Evolutionary conservation across 352 stramenopile genomes (phyloP).

Genomic region (Phytophthora syringae): DNA sequence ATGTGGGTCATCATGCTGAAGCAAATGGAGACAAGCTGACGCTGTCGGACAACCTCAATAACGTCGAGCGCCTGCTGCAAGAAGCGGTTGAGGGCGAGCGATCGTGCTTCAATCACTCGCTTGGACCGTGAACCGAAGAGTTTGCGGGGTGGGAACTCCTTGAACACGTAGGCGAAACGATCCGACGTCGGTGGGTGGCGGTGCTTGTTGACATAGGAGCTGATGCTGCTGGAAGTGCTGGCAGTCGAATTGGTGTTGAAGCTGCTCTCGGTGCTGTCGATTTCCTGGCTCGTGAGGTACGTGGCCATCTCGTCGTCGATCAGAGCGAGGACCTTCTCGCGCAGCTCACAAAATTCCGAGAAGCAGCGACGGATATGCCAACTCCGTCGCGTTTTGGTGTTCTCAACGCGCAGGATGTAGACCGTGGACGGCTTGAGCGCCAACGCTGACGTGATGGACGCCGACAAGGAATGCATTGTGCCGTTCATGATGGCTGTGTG

Average conservation of each 20-base stretch:
- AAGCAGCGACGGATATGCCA: constrained; percentile 81
- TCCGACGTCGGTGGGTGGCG: constrained; percentile 28
- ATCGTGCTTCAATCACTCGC: constrained; percentile 71
- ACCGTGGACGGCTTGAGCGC: constrained; percentile 78
- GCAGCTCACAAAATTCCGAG: constrained; percentile 76
- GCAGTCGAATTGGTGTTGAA: constrained; percentile 22
- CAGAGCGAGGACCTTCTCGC: constrained; percentile 67
- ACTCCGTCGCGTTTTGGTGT: constrained; percentile 42
- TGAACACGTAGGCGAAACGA: constrained; percentile 67
- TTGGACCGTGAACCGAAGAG: constrained; percentile 75
- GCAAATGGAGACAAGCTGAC: constrained; percentile 71
- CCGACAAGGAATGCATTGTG: constrained; percentile 55
- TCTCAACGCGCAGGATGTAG: constrained; percentile 73
- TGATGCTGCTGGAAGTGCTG: constrained; percentile 29
- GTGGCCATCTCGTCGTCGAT: constrained; percentile 54
- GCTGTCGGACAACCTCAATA: constrained; percentile 58
- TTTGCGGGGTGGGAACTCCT: constrained; percentile 68
- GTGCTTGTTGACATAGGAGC: constrained; percentile 17
- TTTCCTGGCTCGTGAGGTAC: constrained; percentile 31
- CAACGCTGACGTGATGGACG: constrained; percentile 68
- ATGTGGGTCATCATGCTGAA: constrained; percentile 78
- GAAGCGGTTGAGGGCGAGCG: constrained; percentile 65
- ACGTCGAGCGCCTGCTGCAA: constrained; percentile 62
- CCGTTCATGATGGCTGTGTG: constrained; percentile 45
- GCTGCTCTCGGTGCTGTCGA: constrained; percentile 27